A percentile compares a stretch with the other conserved stretches of the same genome.
phyloP scores from a whole-genome alignment of 441 rosid species.

The Brassica hybrid region DNA sequence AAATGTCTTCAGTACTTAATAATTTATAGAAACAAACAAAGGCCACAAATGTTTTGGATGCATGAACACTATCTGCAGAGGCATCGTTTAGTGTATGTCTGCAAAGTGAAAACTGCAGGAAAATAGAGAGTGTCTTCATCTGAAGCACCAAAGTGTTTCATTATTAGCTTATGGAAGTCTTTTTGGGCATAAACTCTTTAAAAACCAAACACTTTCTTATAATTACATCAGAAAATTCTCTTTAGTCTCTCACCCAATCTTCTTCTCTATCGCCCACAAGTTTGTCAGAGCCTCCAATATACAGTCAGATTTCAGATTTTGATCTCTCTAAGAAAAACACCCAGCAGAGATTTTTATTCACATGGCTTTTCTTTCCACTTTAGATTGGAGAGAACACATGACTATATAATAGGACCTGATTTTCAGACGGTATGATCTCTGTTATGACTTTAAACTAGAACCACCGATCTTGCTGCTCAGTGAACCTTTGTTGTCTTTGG shows the following conservation, averaged over 20 bases:
- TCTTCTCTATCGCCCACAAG: slow-evolving; percentile 31
- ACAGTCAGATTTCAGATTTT: slow-evolving; percentile 43
- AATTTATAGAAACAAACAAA: not conserved
- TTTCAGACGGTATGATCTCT: slow-evolving; percentile 33
- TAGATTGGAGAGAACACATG: slow-evolving; percentile 28
- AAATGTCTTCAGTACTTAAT: not conserved
- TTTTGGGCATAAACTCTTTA: not conserved
- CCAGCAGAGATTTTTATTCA: slow-evolving; percentile 34
- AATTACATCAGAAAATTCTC: slow-evolving; percentile 21
- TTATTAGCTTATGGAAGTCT: slow-evolving; percentile 23
- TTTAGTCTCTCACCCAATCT: slow-evolving; percentile 28
- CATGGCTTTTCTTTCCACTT: slow-evolving; percentile 28
- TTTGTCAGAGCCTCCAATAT: slow-evolving; percentile 37
- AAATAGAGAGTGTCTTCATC: slow-evolving; percentile 32
- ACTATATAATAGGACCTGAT: slow-evolving; percentile 35
- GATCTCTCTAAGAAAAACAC: no score
- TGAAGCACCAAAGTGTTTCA: slow-evolving; percentile 18
- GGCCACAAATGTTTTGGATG: not conserved
- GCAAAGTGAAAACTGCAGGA: slow-evolving; percentile 14
- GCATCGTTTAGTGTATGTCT: slow-evolving; percentile 12
- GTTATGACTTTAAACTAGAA: slow-evolving; percentile 67
- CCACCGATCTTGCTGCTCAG: slow-evolving; percentile 58
- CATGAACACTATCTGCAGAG: slow-evolving; percentile 1
- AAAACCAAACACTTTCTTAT: slow-evolving; percentile 16
- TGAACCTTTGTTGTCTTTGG: slow-evolving; percentile 57